These are phyloP conservation scores for Malassezia pachydermatis DNA, from an alignment of 1,284 basidiomycete genomes.

Conservation along the genomic window DNA sequence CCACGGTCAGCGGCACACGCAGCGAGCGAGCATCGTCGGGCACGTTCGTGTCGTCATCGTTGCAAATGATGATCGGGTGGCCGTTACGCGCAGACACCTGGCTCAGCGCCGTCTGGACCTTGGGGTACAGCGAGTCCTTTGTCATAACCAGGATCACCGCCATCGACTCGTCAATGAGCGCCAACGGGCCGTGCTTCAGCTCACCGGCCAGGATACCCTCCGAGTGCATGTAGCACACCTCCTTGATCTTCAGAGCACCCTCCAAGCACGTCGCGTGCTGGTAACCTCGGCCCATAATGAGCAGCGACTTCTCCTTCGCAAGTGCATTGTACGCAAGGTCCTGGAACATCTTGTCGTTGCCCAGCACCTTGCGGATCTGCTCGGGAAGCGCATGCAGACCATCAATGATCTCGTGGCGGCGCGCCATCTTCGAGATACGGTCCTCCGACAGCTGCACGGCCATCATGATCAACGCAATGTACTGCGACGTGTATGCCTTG, in stretches of 20 bases:
- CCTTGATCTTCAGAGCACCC: constrained; percentile 98
- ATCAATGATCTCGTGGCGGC: constrained; percentile 86
- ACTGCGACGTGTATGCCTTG: constrained; percentile 99
- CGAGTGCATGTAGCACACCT: constrained; percentile 59
- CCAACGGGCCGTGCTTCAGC: constrained; percentile 95
- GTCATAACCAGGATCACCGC: constrained; percentile 82
- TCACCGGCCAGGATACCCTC: constrained; percentile 82
- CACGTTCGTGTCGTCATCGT: constrained; percentile 79
- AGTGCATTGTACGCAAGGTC: constrained; percentile 69
- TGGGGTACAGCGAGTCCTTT: constrained; percentile 92
- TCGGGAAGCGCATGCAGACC: constrained; percentile 78
- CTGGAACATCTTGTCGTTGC: constrained; percentile 68
- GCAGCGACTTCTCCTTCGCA: constrained; percentile 71
- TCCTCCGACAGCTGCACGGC: constrained; percentile 95
- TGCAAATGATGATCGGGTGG: constrained; percentile 84
- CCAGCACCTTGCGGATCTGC: constrained; percentile 80
- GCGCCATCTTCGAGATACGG: constrained; percentile 78
- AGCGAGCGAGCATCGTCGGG: constrained; percentile 66
- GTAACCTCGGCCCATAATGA: constrained; percentile 97
- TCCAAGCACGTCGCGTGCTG: constrained; percentile 96
- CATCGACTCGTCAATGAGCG: constrained; percentile 95
- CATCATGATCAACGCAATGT: constrained; percentile 96
- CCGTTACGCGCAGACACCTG: constrained; percentile 97
- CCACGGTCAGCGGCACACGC: constrained; percentile 67
- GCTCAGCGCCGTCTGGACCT: constrained; percentile 87